Conservation (phyloP, 2,329 filamentous ascomycete species). For the Fusarium buharicum region DNA sequence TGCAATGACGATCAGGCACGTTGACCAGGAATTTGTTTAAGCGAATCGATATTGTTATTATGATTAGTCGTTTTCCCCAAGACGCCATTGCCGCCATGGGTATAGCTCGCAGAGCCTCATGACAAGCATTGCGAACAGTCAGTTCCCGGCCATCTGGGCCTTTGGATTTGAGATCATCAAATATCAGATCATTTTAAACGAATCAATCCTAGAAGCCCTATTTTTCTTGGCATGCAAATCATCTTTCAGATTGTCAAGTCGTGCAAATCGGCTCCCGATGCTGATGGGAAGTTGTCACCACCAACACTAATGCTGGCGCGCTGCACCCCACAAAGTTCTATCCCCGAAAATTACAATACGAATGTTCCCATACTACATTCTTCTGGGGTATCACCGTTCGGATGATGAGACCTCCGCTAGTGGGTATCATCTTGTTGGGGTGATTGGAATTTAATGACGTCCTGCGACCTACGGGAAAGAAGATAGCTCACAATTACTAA, state of each 20-base stretch:
- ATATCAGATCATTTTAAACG: background rate
- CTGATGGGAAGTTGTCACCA: background rate
- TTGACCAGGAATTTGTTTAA: background rate
- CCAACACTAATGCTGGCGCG: background rate
- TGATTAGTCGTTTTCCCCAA: constrained; percentile 6
- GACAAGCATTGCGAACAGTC: background rate
- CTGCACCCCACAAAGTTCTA: background rate
- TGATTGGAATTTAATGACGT: constrained; percentile 12
- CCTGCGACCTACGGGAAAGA: background rate
- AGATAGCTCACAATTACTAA: background rate
- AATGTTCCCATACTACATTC: too few relatives aligned
- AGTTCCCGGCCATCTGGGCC: background rate
- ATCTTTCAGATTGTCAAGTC: background rate
- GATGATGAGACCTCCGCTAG: background rate
- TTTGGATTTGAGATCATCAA: background rate
- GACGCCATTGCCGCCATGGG: background rate
- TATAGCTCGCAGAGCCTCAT: constrained; percentile 7
- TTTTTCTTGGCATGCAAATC: background rate
- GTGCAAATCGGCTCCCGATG: background rate
- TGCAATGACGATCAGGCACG: constrained; percentile 9
- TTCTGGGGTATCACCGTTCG: too few relatives aligned
- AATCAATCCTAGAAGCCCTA: too few relatives aligned
- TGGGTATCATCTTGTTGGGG: background rate
- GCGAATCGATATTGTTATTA: background rate
- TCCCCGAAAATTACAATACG: too few relatives aligned